Base-by-base conservation (phyloP, 2,329 filamentous ascomycete species). In the Ilyonectria sp. region DNA sequence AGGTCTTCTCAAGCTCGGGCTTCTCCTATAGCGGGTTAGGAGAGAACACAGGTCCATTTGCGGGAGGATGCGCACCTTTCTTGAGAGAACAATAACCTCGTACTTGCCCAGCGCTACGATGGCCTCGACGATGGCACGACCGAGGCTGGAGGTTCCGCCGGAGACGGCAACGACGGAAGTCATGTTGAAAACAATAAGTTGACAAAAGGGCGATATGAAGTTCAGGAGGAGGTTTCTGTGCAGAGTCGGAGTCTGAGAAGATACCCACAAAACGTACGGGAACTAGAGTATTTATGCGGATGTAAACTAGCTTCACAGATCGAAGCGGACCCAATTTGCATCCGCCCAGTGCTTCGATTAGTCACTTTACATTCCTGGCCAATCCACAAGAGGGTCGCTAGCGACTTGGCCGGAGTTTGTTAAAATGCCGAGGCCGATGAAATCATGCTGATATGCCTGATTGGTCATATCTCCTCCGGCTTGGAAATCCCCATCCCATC, bases 61-160 rank as follows among this genome's bases (percentile, higher is more conserved):
- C 6, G 2, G 40, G 7, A 37, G n/a, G 6, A 11, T 23, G n/a
- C 46, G 7, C 65, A 77, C 84, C 70, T 81, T 81, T 43, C 85
- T 80, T 26, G 81, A 76, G 4, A 86, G 69, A 4, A 86, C 76
- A 50, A 83, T 74, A 11, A 85, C 77, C 11, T 82, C 65, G 60
- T 83, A 78, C 47, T 81, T 79, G 50, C 61, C 77, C 19, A 68
- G 74, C 26, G 72, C 77, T 9, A 69, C 69, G 17, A 87, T 69
- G 23, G 77, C 81, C 19, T 87, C 84, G 21, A 86, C 81, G 33
- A 87, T 78, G 2, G 83, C 81, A 19, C 79, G 80, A 13, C 85
- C 85, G 2, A 86, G 75, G n/a, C 76, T 77, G 26, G 84, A 84
- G 1, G 81, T 82, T 15, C 85, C 85, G 55, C 85, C 85, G 6